These are phyloP conservation scores for Gentiana dahurica DNA, from an alignment of 257 asterid species.

Conservation along the genomic window DNA sequence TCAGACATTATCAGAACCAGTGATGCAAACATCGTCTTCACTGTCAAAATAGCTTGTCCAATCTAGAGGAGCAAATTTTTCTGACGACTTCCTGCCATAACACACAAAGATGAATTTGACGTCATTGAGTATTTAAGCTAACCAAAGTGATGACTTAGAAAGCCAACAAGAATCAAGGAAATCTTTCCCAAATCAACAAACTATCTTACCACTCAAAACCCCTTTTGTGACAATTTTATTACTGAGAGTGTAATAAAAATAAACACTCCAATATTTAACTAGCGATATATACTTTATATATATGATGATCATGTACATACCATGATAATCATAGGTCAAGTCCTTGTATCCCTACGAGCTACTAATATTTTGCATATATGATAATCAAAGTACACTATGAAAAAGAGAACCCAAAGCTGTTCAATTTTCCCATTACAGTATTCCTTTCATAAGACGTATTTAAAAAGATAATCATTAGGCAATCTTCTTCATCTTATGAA, in stretches of 20 bases:
- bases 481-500: too few species aligned
- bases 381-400: too few species aligned
- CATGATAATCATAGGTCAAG: too few species aligned
- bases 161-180: not conserved
- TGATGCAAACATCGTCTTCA: slow-evolving; percentile 71
- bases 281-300: too few species aligned
- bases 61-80: slow-evolving; percentile 70
- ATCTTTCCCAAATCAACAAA: not conserved
- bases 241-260: not conserved
- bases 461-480: too few species aligned
- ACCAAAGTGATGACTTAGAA: not conserved
- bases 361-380: too few species aligned
- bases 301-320: too few species aligned
- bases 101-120: slow-evolving; percentile 5
- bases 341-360: too few species aligned
- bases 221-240: not conserved
- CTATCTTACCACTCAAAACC: not conserved
- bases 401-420: too few species aligned
- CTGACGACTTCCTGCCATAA: slow-evolving; percentile 49
- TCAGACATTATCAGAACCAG: slow-evolving; percentile 67
- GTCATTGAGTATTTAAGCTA: too few species aligned
- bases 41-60: slow-evolving; percentile 69
- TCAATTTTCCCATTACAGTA: too few species aligned
- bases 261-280: not conserved
- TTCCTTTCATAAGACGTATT: too few species aligned